Percentiles rank a stretch among this genome's conserved stretches.
phyloP scores from a whole-genome alignment of 1,284 basidiomycete genomes.

The Cystobasidiaceae sp. region DNA sequence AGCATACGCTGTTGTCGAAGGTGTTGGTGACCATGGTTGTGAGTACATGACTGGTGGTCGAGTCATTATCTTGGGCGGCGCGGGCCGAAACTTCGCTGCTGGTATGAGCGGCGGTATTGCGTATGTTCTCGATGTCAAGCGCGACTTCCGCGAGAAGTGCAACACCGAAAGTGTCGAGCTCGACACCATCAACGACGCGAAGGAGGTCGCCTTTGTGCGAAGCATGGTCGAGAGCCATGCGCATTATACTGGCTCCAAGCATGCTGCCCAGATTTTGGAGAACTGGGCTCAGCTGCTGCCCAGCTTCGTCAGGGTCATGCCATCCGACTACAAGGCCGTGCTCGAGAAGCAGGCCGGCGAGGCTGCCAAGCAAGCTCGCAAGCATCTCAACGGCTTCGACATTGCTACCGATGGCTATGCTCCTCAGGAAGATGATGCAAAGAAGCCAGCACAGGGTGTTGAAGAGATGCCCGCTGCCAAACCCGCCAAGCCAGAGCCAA shows the following conservation, averaged over 20 bases:
- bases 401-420: conserved; percentile 57
- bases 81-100: conserved; percentile 92
- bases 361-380: conserved; percentile 75
- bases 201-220: conserved; percentile 85
- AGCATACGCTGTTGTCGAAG: conserved; percentile 86
- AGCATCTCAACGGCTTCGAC: conserved; percentile 64
- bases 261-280: conserved; percentile 80
- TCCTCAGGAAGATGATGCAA: conserved; percentile 45
- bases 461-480: conserved; percentile 44
- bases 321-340: conserved; percentile 86
- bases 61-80: conserved; percentile 80
- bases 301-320: conserved; percentile 93
- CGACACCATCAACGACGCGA: conserved; percentile 84
- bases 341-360: conserved; percentile 73
- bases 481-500: conserved; percentile 62
- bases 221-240: conserved; percentile 91
- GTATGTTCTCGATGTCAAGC: conserved; percentile 86
- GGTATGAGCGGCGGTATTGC: conserved; percentile 97
- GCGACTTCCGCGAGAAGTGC: conserved; percentile 84
- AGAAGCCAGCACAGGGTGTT: conserved; percentile 32
- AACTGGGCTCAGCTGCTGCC: conserved; percentile 87
- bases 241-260: conserved; percentile 88
- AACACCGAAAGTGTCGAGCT: conserved; percentile 95
- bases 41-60: conserved; percentile 97
- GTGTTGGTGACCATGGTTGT: conserved; percentile 59